phyloP scores from a whole-genome alignment of 2,329 filamentous ascomycete genomes.

The Fusarium succisae region DNA sequence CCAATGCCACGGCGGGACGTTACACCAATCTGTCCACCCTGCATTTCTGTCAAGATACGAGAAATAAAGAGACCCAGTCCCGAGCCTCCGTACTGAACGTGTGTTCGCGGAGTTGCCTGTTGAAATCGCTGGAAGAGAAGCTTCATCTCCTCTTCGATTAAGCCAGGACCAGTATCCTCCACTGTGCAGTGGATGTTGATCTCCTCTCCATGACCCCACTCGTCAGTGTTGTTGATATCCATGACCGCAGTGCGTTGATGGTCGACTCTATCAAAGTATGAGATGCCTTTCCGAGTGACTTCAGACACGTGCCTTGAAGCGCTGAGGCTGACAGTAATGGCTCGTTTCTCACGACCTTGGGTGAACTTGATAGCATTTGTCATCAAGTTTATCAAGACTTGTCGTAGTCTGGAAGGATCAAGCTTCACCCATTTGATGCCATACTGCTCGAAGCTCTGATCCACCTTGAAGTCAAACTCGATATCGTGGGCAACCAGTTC shows the following conservation, averaged over 20 bases:
- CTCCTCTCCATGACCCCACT: conserved; percentile 78
- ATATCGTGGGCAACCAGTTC: conserved; percentile 79
- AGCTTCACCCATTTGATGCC: conserved; percentile 76
- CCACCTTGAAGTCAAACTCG: conserved; percentile 73
- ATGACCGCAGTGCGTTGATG: conserved; percentile 47
- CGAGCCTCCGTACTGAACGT: conserved; percentile 77
- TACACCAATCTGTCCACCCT: conserved; percentile 81
- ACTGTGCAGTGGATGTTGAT: conserved; percentile 79
- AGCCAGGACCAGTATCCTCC: conserved; percentile 74
- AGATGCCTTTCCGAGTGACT: conserved; percentile 51
- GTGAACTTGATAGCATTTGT: conserved; percentile 74
- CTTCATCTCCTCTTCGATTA: conserved; percentile 72
- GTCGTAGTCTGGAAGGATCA: conserved; percentile 78
- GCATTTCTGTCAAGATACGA: conserved; percentile 77
- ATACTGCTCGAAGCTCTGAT: conserved; percentile 72
- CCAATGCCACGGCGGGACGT: conserved; percentile 72
- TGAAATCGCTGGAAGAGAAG: conserved; percentile 75
- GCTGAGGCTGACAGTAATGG: conserved; percentile 71
- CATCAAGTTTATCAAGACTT: conserved; percentile 81
- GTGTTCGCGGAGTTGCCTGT: conserved; percentile 73
- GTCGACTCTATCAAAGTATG: conserved; percentile 59
- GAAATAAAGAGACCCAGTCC: conserved; percentile 80
- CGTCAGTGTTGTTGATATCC: conserved; percentile 62
- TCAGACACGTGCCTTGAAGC: conserved; percentile 65
- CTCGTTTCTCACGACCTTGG: conserved; percentile 65